Conservation (phyloP, 352 stramenopile species). For the Phytophthora gonapodyides region DNA sequence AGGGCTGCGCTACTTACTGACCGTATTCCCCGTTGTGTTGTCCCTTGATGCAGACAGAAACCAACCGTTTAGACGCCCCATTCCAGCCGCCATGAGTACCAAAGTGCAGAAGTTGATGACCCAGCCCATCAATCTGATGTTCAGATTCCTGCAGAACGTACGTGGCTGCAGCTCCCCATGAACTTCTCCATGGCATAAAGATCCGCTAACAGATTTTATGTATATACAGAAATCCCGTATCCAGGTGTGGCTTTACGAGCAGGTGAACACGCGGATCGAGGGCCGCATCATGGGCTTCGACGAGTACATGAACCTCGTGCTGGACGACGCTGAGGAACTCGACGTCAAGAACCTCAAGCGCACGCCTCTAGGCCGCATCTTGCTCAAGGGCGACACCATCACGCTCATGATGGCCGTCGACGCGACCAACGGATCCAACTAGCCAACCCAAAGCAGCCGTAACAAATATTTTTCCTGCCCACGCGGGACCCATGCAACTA, state of each 20-base stretch:
- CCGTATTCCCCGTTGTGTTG: slow-evolving; percentile 4
- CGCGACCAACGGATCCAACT: slow-evolving; percentile 39
- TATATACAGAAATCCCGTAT: slow-evolving; percentile 92
- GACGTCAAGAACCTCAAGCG: slow-evolving; percentile 95
- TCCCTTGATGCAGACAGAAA: slow-evolving; percentile 19
- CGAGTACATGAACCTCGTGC: slow-evolving; percentile 99
- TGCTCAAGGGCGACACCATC: slow-evolving; percentile 99
- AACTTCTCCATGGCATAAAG: not conserved
- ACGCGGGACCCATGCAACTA: slow-evolving; percentile 14
- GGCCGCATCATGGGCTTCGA: slow-evolving; percentile 99
- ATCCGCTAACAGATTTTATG: slow-evolving; percentile 16
- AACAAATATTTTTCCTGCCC: slow-evolving; percentile 32
- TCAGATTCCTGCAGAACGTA: slow-evolving; percentile 98
- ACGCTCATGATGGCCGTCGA: slow-evolving; percentile 96
- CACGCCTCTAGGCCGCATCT: slow-evolving; percentile 95
- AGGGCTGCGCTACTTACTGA: not conserved
- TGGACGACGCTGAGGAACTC: slow-evolving; percentile 98
- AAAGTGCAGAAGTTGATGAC: slow-evolving; percentile 99
- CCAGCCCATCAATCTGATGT: slow-evolving; percentile 99
- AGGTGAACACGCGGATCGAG: slow-evolving; percentile 98
- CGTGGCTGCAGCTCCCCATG: slow-evolving; percentile 18
- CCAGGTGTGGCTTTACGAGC: slow-evolving; percentile 99
- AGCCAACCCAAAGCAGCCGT: slow-evolving; percentile 24
- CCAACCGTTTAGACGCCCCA: slow-evolving; percentile 6
- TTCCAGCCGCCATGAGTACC: slow-evolving; percentile 74